Percentiles rank a stretch among this genome's conserved stretches.
Evolutionary conservation across 352 stramenopile genomes (phyloP).

Genomic region (Pythium chondricola): DNA sequence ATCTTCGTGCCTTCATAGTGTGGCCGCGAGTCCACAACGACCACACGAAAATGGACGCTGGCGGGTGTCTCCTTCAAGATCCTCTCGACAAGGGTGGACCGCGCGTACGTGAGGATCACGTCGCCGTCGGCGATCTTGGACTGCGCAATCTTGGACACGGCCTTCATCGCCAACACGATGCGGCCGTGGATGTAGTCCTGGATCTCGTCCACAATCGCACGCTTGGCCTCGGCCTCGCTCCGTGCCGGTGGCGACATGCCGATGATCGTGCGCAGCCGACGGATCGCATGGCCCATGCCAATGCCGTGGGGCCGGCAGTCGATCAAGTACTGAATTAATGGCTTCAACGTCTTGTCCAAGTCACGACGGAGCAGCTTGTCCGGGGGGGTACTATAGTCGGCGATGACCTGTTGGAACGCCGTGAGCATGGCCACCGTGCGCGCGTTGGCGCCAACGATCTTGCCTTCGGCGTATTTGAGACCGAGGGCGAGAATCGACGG

Average conservation of each 20-base stretch:
- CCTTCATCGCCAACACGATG: conserved; percentile 88
- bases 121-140: conserved; percentile 89
- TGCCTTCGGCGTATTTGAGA: conserved; percentile 87
- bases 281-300: conserved; percentile 95
- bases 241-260: conserved; percentile 82
- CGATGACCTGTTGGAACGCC: conserved; percentile 87
- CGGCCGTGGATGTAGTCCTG: conserved; percentile 92
- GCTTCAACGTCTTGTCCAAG: conserved; percentile 87
- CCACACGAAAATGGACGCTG: conserved; percentile 71
- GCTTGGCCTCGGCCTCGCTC: conserved; percentile 81
- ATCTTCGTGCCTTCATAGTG: conserved; percentile 81
- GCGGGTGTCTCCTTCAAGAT: conserved; percentile 58
- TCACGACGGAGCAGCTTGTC: conserved; percentile 81
- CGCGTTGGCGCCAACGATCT: conserved; percentile 88
- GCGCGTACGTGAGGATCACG: conserved; percentile 94
- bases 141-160: conserved; percentile 83
- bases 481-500: conserved; percentile 87
- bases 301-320: conserved; percentile 92
- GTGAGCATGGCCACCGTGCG: conserved; percentile 93
- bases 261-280: conserved; percentile 85
- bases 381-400: conserved; percentile 81
- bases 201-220: conserved; percentile 85
- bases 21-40: conserved; percentile 92
- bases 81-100: conserved; percentile 88
- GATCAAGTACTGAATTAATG: conserved; percentile 93